A percentile compares a stretch with the other conserved stretches of the same genome.
phyloP scores from a whole-genome alignment of 2,329 filamentous ascomycete species.

The Drechslera avenae region DNA sequence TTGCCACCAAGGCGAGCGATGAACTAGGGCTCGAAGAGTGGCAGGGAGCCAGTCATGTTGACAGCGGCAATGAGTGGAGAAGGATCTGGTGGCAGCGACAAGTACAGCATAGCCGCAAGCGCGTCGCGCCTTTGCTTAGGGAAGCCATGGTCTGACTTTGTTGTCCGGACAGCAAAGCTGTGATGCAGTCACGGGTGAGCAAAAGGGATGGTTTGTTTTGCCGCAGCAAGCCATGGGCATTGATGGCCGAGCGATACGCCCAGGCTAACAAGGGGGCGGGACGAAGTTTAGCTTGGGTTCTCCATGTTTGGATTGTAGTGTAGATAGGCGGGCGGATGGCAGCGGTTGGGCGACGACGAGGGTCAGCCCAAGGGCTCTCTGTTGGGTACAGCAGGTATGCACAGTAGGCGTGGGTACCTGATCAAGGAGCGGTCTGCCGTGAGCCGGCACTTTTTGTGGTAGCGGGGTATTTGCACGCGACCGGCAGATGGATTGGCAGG shows the following conservation, averaged over 20 bases:
- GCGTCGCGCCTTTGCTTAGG: conserved; percentile 65
- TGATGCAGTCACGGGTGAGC: not conserved
- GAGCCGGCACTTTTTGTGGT: conserved; percentile 16
- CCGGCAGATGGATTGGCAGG: conserved; percentile 13
- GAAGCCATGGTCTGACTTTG: conserved; percentile 44
- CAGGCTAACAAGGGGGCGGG: conserved; percentile 15
- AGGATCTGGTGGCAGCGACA: conserved; percentile 70
- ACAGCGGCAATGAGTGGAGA: conserved; percentile 53
- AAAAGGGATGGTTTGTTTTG: not conserved
- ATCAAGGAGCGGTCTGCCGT: conserved; percentile 18
- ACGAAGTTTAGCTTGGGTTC: conserved; percentile 22
- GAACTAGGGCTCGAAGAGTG: conserved; percentile 64
- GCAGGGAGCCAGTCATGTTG: conserved; percentile 54
- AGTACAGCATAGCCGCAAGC: conserved; percentile 65
- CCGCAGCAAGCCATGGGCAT: conserved; percentile 11
- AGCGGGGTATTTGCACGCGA: conserved; percentile 18
- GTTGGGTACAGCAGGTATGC: conserved; percentile 9
- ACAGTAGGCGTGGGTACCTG: conserved; percentile 4
- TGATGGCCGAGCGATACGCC: conserved; percentile 17
- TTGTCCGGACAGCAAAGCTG: conserved; percentile 7
- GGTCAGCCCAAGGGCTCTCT: conserved; percentile 21
- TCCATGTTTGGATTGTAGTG: conserved; percentile 23
- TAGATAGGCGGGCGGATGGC: conserved; percentile 28
- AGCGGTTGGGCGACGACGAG: conserved; percentile 34
- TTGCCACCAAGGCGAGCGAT: conserved; percentile 54